Evolutionary conservation across 495 filamentous ascomycete genomes (phyloP).

Genomic region (Gamarada debralockiae): DNA sequence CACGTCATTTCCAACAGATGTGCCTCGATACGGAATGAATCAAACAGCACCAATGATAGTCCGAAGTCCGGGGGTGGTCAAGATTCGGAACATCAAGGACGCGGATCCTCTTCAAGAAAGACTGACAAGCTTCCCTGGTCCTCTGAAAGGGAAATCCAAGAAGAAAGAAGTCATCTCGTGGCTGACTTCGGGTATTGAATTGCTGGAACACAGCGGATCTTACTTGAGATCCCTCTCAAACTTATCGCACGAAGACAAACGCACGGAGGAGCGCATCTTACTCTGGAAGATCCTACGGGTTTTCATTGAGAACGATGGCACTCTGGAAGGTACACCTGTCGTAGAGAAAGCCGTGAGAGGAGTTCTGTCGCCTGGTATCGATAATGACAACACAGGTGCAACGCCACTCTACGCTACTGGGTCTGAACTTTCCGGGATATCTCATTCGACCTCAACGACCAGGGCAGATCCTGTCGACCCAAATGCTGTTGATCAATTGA

Average conservation of each 20-base stretch:
- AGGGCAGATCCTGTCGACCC: conserved; percentile 62
- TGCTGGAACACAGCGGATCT: conserved; percentile 54
- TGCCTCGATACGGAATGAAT: conserved; percentile 79
- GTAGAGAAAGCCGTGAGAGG: conserved; percentile 71
- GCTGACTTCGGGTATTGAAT: conserved; percentile 70
- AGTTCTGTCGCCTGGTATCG: conserved; percentile 64
- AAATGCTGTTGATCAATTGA: conserved; percentile 59
- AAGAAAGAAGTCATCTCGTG: conserved; percentile 90
- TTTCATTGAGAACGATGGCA: conserved; percentile 83
- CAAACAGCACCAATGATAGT: conserved; percentile 71
- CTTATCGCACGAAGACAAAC: conserved; percentile 53
- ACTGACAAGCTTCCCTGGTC: conserved; percentile 82
- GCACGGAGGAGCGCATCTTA: conserved; percentile 75
- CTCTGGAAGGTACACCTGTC: conserved; percentile 66
- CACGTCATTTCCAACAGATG: conserved; percentile 82
- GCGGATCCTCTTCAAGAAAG: conserved; percentile 64
- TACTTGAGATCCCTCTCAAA: conserved; percentile 27
- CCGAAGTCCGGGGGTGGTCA: conserved; percentile 81
- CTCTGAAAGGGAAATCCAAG: conserved; percentile 81
- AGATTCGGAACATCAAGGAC: conserved; percentile 64
- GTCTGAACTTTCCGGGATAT: conserved; percentile 23
- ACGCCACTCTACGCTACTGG: conserved; percentile 33
- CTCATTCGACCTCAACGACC: conserved; percentile 13
- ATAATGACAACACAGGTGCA: conserved; percentile 23
- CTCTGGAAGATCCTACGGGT: conserved; percentile 83